Base-by-base conservation (phyloP, 257 asterid genomes). In the Fraxinus pennsylvanica region DNA sequence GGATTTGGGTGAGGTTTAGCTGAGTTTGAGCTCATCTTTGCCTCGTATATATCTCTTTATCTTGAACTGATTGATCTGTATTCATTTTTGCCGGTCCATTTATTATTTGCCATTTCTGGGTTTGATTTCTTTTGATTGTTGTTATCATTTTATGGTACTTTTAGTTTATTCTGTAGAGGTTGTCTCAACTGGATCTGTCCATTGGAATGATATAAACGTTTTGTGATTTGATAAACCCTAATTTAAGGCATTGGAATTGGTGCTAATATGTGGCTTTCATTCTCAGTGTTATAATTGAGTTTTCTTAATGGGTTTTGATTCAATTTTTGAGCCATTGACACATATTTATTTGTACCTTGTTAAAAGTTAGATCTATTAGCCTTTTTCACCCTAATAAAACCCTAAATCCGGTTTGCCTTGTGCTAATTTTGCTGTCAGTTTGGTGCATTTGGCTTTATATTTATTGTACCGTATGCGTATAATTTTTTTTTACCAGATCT, bases 171-270 rank as follows among this genome's bases (percentile, higher is more conserved):
- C 63, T 38, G 76, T 78, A 78, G 83, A 45, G 78, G 59, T 72
- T 52, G 15, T 39, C 75, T 43, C 75, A 45, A 15, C 65, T 72
- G 75, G 52, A 63, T 66, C 74, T 71, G 78, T 41, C 30, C 73
- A 74, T 75, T 54, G 69, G 71, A 72, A 73, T 41, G 29, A 73
- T 74, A 50, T 76, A 36, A 69, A 15, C 65, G 39, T 41, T 74
- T 39, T 30, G 22, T 27, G 43, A 73, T 57, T 63, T 30, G 39
- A 27, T 32, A 86, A 92, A 91, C 96, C 97, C 96, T 92, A 90
- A 87, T 50, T 84, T 36, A 39, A 72, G 71, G 39, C 80, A 9
- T 52, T 76, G 75, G 36, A 59, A 72, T 81, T 47, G 75, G 41
- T 14, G 72, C 68, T 52, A 50, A 5, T 71, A 9, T 43, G 9